Conservation (phyloP, 2,329 filamentous ascomycete genomes). For the Ophiostoma sp. region DNA sequence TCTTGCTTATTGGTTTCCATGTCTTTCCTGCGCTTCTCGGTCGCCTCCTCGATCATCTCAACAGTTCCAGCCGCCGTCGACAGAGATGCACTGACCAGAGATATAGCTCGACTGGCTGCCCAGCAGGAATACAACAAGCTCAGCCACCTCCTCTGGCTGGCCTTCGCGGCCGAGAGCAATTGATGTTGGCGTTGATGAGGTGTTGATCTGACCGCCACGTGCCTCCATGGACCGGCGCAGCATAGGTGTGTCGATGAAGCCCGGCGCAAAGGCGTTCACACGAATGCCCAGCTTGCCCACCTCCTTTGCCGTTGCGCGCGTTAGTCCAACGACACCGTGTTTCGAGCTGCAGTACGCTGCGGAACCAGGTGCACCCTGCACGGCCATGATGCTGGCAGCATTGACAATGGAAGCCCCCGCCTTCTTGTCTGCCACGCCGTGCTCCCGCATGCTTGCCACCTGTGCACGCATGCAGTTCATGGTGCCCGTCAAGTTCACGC, state of each 20-base stretch:
- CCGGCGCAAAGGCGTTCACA: constrained; percentile 34
- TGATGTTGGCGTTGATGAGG: constrained; percentile 34
- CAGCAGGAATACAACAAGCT: constrained; percentile 41
- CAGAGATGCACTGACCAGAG: constrained; percentile 22
- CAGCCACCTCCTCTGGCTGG: constrained; percentile 46
- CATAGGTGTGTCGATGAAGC: constrained; percentile 25
- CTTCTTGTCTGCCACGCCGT: constrained; percentile 15
- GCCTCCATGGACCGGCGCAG: constrained; percentile 15
- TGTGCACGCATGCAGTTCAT: constrained; percentile 45
- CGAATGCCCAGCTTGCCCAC: constrained; percentile 41
- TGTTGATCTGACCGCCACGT: constrained; percentile 27
- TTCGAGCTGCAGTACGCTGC: constrained; percentile 38
- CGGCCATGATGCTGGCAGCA: constrained; percentile 24
- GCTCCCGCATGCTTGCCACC: constrained; percentile 22
- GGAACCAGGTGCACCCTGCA: constrained; percentile 33
- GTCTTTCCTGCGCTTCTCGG: background rate
- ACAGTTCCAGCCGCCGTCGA: constrained; percentile 24
- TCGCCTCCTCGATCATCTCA: background rate
- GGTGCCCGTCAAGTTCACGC: constrained; percentile 46
- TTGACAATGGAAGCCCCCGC: constrained; percentile 24
- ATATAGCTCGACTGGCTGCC: constrained; percentile 26
- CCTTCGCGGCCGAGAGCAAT: constrained; percentile 36
- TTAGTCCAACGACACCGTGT: constrained; percentile 38
- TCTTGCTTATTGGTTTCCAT: background rate
- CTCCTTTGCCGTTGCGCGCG: constrained; percentile 36